Evolutionary conservation across 75 land plant species (phyloP).

Genomic region (Pinus albicaulis): DNA sequence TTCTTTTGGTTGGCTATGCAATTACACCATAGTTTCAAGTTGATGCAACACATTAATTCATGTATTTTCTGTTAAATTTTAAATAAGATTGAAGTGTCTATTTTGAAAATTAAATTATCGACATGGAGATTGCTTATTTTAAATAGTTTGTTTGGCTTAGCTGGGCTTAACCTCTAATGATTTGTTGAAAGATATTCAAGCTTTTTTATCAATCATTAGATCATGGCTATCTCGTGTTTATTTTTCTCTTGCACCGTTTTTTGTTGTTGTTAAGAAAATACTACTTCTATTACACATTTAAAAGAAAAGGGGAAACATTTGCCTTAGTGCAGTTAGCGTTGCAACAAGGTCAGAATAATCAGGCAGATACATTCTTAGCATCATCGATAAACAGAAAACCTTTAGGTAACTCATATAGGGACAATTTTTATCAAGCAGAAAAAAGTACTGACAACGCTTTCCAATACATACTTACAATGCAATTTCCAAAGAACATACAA

Average conservation of each 20-base stretch:
- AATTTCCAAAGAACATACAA: no score
- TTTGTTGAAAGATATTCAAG: neutral
- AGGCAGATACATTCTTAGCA: no score
- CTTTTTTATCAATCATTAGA: neutral
- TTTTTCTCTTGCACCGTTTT: neutral
- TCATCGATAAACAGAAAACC: no score
- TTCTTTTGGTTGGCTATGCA: neutral
- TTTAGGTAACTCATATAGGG: no score
- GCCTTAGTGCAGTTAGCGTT: no score
- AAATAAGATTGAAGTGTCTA: neutral
- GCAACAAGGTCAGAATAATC: no score
- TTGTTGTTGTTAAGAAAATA: no score
- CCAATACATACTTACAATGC: no score
- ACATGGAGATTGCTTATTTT: neutral
- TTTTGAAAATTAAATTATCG: neutral
- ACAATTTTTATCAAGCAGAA: no score
- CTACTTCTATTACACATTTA: no score
- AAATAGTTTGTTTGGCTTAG: neutral
- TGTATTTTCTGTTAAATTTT: neutral
- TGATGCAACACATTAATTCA: neutral
- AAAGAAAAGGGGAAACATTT: no score
- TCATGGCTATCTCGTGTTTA: neutral
- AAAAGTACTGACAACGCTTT: no score
- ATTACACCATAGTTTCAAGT: conserved; percentile 5
- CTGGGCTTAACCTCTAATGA: neutral